These are phyloP conservation scores for Leccinellum albellum DNA, from an alignment of 768 basidiomycete genomes.

Conservation along the genomic window DNA sequence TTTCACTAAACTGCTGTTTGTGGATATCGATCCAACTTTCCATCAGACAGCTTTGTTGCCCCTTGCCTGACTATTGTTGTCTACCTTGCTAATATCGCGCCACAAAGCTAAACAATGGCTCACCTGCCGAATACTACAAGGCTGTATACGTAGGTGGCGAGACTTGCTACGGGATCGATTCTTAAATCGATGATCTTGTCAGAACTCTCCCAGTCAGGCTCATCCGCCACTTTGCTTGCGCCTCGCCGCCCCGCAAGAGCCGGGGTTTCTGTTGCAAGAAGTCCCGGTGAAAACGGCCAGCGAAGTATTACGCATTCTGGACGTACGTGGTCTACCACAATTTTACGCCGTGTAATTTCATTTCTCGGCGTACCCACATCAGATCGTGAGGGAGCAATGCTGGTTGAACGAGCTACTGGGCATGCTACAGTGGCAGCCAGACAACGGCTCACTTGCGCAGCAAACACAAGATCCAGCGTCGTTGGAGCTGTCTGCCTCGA, in stretches of 20 bases:
- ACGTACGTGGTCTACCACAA: slow-evolving; percentile 40
- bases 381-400: slow-evolving; percentile 72
- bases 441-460: slow-evolving; percentile 22
- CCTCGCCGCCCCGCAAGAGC: slow-evolving; percentile 65
- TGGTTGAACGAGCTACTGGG: slow-evolving; percentile 76
- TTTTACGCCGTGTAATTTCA: neutral
- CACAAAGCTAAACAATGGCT: slow-evolving; percentile 52
- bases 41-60: neutral
- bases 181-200: slow-evolving; percentile 2
- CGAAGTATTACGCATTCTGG: slow-evolving; percentile 72
- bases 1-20: too few species aligned
- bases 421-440: slow-evolving; percentile 60
- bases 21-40: neutral
- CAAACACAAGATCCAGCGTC: slow-evolving; percentile 4
- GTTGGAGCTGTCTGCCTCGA: neutral
- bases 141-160: slow-evolving; percentile 55
- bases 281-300: slow-evolving; percentile 69
- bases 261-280: slow-evolving; percentile 69
- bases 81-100: slow-evolving; percentile 10
- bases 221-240: slow-evolving; percentile 72
- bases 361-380: neutral
- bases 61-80: neutral
- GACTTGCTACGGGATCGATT: neutral
- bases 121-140: slow-evolving; percentile 61
- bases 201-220: slow-evolving; percentile 62